Evolutionary conservation across 331 rosid genomes (phyloP).

Genomic region (Malus hybrid): DNA sequence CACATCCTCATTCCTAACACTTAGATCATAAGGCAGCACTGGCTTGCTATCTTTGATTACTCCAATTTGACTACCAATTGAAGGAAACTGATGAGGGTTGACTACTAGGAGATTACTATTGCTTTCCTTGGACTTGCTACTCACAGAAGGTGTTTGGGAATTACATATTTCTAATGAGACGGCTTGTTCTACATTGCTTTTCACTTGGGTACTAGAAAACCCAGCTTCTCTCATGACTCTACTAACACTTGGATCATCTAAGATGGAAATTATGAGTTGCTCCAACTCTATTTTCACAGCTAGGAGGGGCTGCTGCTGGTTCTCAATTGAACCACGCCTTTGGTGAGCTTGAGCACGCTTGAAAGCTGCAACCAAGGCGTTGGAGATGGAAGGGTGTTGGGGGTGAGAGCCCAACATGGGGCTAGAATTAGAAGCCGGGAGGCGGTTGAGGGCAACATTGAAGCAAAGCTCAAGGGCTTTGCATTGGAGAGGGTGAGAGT

Average conservation of each 20-base stretch:
- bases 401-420: slow-evolving; percentile 52
- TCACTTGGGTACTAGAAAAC: slow-evolving; percentile 76
- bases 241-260: slow-evolving; percentile 97
- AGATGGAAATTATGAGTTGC: slow-evolving; percentile 78
- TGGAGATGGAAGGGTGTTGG: slow-evolving; percentile 71
- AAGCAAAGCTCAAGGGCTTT: slow-evolving; percentile 96
- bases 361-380: slow-evolving; percentile 91
- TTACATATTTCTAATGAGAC: slow-evolving; percentile 61
- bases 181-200: slow-evolving; percentile 82
- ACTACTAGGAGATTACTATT: slow-evolving; percentile 7
- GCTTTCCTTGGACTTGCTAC: slow-evolving; percentile 45
- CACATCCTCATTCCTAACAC: slow-evolving; percentile 51
- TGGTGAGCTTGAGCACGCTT: slow-evolving; percentile 98
- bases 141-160: slow-evolving; percentile 33
- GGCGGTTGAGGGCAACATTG: slow-evolving; percentile 91
- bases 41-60: slow-evolving; percentile 1
- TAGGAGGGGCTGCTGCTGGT: slow-evolving; percentile 81
- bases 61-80: neutral
- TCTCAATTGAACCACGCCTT: slow-evolving; percentile 87
- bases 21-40: slow-evolving; percentile 19
- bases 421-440: slow-evolving; percentile 70
- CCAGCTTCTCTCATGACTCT: slow-evolving; percentile 95
- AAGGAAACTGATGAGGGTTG: slow-evolving; percentile 14
- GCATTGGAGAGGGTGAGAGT: slow-evolving; percentile 96
- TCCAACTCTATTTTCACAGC: slow-evolving; percentile 81